Evolutionary conservation across 352 stramenopile species (phyloP).

Genomic region (Blastocystis sp.): DNA sequence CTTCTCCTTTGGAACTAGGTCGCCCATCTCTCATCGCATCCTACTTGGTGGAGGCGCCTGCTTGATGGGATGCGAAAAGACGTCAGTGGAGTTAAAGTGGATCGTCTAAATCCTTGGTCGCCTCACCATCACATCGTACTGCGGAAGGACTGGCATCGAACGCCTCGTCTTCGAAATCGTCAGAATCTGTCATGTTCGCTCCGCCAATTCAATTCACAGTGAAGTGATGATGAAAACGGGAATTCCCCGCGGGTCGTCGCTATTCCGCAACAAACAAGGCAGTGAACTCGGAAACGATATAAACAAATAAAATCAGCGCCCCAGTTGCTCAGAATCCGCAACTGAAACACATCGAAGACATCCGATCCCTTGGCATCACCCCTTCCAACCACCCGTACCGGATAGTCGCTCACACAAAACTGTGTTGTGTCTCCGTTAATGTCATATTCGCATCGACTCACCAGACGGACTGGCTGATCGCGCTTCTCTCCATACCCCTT

Average conservation of each 20-base stretch:
- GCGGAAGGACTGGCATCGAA: constrained; percentile 5
- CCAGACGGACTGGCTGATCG: not conserved
- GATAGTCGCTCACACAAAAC: constrained; percentile 23
- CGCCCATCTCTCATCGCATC: not conserved
- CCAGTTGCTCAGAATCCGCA: constrained; percentile 20
- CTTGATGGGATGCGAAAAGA: not conserved
- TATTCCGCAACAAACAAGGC: constrained; percentile 24
- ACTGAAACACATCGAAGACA: not conserved
- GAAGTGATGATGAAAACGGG: not conserved
- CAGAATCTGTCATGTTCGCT: constrained; percentile 28
- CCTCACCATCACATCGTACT: not conserved
- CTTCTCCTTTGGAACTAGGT: not conserved
- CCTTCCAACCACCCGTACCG: not conserved
- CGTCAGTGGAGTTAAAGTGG: not conserved
- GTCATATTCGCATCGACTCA: not conserved
- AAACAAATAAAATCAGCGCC: constrained; percentile 11
- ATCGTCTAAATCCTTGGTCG: not conserved
- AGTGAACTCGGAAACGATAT: constrained; percentile 53
- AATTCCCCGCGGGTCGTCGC: not conserved
- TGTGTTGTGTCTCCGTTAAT: constrained; percentile 32
- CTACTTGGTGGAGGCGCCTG: not conserved
- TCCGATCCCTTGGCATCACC: not conserved
- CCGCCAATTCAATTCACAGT: not conserved
- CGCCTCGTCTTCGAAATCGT: constrained; percentile 37
- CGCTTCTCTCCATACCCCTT: constrained; percentile 9